Evolutionary conservation across 2,329 filamentous ascomycete genomes (phyloP), one percentile per base, ranked within the genome.

Genomic region (Neonectria hederae): DNA sequence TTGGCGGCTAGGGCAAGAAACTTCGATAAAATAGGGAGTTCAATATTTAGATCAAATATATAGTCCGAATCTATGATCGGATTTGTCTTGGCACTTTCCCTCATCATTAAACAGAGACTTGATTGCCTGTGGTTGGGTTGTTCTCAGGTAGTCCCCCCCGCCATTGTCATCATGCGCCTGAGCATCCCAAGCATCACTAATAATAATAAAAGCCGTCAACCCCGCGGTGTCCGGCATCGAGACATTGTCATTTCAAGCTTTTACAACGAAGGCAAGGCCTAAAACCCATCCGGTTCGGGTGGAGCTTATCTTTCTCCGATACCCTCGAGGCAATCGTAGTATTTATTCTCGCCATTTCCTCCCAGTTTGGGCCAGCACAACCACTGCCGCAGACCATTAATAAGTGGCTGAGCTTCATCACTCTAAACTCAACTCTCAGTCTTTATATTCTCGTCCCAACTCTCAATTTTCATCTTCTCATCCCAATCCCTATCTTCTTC

Each of bases 131-230:
- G 28, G 28, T 28, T 28, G n/a, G n/a, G n/a, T n/a, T n/a, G n/a
- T n/a, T n/a, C n/a, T n/a, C n/a, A n/a, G n/a, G n/a, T n/a, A 28
- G 28, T 49, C 51, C 55, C 55, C 51, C 55, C 55, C 46, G 38
- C 51, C 51, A 46, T 32, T n/a, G 60, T 32, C 42, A 54, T 56
- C 52, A 51, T 51, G 24, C 17, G n/a, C 17, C 9, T 49, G 9
- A 49, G 26, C 46, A 49, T 49, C 38, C n/a, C 40, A 10, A 53
- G 19, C 30, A 24, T 40, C n/a, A 51, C 26, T 32, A 32, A n/a
- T n/a, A n/a, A n/a, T n/a, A n/a, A n/a, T n/a, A n/a, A n/a, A n/a
- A 51, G 45, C 45, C 46, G 19, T 6, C 28, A 51, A 32, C 48
- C 28, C 48, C 48, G 28, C 28, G n/a, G 26, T 51, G 28, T 3